Evolutionary conservation across 768 basidiomycete genomes (phyloP), one percentile per base, ranked within the genome.

Genomic region (Tulasnella sp.): DNA sequence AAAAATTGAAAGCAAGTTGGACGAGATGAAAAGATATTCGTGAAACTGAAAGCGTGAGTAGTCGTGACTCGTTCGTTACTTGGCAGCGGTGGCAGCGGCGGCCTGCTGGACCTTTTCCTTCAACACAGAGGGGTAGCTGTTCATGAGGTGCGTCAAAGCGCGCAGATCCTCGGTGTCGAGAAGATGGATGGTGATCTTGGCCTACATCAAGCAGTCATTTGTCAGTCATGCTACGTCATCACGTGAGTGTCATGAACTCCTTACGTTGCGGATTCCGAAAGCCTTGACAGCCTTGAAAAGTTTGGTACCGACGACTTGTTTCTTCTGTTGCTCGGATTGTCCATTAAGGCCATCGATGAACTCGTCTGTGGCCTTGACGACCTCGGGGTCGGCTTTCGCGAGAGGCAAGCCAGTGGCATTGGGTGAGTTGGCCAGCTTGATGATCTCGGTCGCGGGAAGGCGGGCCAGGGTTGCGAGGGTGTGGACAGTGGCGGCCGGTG

Each of bases 161-260:
- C 92, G 90, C 34, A 97, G 88, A 83, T 97, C 95, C 80, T 96
- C 96, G 82, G 92, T 88, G 83, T 97, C 94, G 80, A 97, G 86
- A 12, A 96, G 88, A 6, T 89, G 86, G 82, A 98, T 94, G 0
- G 95, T 96, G 81, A 95, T 86, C 84, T 96, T 96, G 74, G 94
- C 93, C 91, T 94, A 82, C 18, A 76, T 31, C 39, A 56, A 34
- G 21, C 46, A 24, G 12, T 52, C 81, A 76, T 58, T 76, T 72
- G 76, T 31, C 31, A 78, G 19, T 77, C 39, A 18, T 42, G 46
- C 72, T 27, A 31, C 18, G 46, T 27, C 6, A 52, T 7, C n/a
- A 3, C 1, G 31, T 12, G 34, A 5, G 71, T 34, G 14, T n/a
- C 3, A 12, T 21, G 7, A 76, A 12, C n/a, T 24, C 48, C 75